Conservation (phyloP, 2,329 filamentous ascomycete species). For the Phoma herbarum region DNA sequence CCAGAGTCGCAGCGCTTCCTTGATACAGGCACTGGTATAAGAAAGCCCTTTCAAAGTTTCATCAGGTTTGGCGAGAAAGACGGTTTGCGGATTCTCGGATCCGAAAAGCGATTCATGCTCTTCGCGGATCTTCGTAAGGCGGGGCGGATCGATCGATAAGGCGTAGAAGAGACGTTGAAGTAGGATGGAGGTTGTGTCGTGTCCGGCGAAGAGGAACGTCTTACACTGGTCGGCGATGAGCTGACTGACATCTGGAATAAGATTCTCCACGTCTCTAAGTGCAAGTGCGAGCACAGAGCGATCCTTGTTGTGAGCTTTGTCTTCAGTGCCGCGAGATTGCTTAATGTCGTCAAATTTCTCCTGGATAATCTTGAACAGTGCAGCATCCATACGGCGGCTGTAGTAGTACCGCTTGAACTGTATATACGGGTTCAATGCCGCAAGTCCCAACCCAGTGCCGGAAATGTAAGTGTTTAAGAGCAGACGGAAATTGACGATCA, state of each 20-base stretch:
- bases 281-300: conserved; percentile 49
- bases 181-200: conserved; percentile 55
- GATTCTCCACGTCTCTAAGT: conserved; percentile 37
- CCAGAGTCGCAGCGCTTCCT: conserved; percentile 64
- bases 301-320: conserved; percentile 32
- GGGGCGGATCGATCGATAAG: conserved; percentile 42
- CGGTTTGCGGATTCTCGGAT: conserved; percentile 49
- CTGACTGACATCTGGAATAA: conserved; percentile 50
- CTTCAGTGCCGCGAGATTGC: conserved; percentile 23
- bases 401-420: conserved; percentile 32
- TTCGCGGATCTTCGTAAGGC: conserved; percentile 47
- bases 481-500: conserved; percentile 36
- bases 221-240: conserved; percentile 53
- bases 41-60: conserved; percentile 60
- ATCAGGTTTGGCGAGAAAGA: conserved; percentile 55
- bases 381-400: conserved; percentile 34
- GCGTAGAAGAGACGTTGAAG: conserved; percentile 46
- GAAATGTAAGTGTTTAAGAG: conserved; percentile 32
- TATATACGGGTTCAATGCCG: conserved; percentile 34
- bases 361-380: conserved; percentile 39
- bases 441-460: conserved; percentile 33
- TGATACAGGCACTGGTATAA: conserved; percentile 64
- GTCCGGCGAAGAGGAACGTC: conserved; percentile 58
- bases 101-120: conserved; percentile 66
- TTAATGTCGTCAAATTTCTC: conserved; percentile 40